These are phyloP conservation scores for Sporothrix pseudoabietina DNA, from an alignment of 2,329 filamentous ascomycete genomes.

Conservation along the genomic window DNA sequence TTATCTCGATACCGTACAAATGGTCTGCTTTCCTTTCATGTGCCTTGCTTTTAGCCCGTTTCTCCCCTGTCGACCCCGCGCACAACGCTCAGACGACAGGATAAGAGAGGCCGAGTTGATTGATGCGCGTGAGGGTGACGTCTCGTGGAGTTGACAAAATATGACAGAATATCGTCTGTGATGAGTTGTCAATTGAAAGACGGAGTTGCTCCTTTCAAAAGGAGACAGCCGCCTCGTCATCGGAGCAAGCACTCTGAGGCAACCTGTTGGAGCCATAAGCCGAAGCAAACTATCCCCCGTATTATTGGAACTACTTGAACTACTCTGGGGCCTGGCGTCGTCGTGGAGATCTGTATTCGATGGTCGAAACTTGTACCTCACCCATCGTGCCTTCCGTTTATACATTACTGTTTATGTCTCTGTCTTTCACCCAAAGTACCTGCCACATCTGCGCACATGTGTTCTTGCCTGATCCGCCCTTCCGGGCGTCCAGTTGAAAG, in stretches of 20 bases:
- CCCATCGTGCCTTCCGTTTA: background rate
- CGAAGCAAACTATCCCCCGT: slow-evolving; percentile 1
- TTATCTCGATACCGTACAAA: slow-evolving; percentile 13
- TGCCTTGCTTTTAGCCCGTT: slow-evolving; percentile 14
- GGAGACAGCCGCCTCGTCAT: background rate
- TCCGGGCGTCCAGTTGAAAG: background rate
- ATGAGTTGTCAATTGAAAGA: background rate
- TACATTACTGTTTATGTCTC: background rate
- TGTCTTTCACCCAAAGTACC: background rate
- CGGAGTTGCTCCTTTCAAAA: background rate
- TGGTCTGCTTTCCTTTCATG: background rate
- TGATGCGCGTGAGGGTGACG: background rate
- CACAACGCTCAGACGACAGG: background rate
- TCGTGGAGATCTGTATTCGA: background rate
- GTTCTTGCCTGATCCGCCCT: slow-evolving; percentile 10
- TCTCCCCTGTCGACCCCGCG: background rate
- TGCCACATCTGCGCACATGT: background rate
- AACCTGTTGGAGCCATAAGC: background rate
- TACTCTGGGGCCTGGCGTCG: background rate
- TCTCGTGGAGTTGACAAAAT: too few species aligned
- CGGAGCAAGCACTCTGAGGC: background rate
- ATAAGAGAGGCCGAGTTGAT: background rate
- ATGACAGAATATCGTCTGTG: background rate
- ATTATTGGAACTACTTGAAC: background rate
- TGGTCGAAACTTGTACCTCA: background rate